Percentiles rank a stretch among this genome's conserved stretches.
Evolutionary conservation across 2,329 filamentous ascomycete genomes (phyloP).

Genomic region (Pseudogymnoascus sp.): DNA sequence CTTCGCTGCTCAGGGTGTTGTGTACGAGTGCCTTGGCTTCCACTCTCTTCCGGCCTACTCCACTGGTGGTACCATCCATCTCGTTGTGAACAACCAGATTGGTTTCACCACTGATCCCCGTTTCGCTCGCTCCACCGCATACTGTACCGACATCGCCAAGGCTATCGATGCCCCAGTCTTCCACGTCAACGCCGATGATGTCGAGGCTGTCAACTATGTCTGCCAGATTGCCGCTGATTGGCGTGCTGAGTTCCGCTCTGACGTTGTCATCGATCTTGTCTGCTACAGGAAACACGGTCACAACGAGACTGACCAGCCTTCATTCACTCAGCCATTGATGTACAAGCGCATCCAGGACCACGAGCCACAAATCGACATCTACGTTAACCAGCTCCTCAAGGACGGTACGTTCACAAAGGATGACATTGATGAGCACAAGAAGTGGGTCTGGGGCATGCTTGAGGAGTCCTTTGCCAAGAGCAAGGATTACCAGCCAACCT

Average conservation of each 20-base stretch:
- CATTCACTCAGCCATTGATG: conserved; percentile 99
- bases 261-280: conserved; percentile 95
- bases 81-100: conserved; percentile 99
- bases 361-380: conserved; percentile 78
- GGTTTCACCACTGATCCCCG: conserved; percentile 98
- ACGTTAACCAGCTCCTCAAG: conserved; percentile 80
- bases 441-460: conserved; percentile 99
- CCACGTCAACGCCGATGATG: conserved; percentile 98
- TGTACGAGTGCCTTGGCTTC: conserved; percentile 98
- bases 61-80: conserved; percentile 91
- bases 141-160: conserved; percentile 99
- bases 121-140: conserved; percentile 92
- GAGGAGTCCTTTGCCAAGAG: conserved; percentile 96
- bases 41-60: conserved; percentile 92
- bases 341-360: conserved; percentile 94
- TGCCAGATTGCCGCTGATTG: conserved; percentile 96
- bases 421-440: conserved; percentile 97
- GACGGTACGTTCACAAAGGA: conserved; percentile 96
- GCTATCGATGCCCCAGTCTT: conserved; percentile 97
- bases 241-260: conserved; percentile 97
- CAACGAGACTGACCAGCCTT: conserved; percentile 99
- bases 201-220: conserved; percentile 96
- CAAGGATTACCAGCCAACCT: conserved; percentile 93
- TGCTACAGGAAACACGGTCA: conserved; percentile 99
- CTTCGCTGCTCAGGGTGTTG: conserved; percentile 91